A percentile compares a stretch with the other conserved stretches of the same genome.
phyloP scores from a whole-genome alignment of 2,329 filamentous ascomycete genomes.

The Neodidymelliopsis sp. region DNA sequence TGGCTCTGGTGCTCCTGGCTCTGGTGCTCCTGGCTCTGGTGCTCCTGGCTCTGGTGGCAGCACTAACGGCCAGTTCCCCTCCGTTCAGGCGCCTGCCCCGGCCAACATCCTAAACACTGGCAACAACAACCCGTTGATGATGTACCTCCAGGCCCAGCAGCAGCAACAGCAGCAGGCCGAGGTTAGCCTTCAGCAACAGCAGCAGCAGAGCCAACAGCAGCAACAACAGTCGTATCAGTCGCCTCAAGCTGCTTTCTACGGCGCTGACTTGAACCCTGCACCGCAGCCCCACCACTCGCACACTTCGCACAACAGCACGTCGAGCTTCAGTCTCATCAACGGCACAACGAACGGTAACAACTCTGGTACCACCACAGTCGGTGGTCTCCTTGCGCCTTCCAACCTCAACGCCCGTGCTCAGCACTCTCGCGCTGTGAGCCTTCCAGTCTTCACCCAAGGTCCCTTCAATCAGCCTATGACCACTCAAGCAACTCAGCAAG shows the following conservation, averaged over 20 bases:
- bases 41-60: constrained; percentile 63
- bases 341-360: constrained; percentile 44
- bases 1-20: constrained; percentile 62
- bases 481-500: constrained; percentile 48
- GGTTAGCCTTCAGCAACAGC: constrained; percentile 44
- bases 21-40: constrained; percentile 62
- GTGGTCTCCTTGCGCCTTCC: constrained; percentile 77
- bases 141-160: constrained; percentile 82
- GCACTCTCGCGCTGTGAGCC: constrained; percentile 84
- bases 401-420: constrained; percentile 65
- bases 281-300: constrained; percentile 68
- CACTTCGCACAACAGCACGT: constrained; percentile 62
- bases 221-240: constrained; percentile 71
- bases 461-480: constrained; percentile 57
- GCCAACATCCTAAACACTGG: constrained; percentile 80
- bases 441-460: constrained; percentile 75
- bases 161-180: constrained; percentile 55
- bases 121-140: constrained; percentile 84
- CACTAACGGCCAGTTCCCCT: constrained; percentile 65
- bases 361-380: constrained; percentile 72
- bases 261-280: constrained; percentile 68
- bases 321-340: constrained; percentile 59
- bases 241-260: constrained; percentile 84
- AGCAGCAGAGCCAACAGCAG: constrained; percentile 33
- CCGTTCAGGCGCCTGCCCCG: constrained; percentile 68